Evolutionary conservation across 106 monocot species (phyloP).

Genomic region (Dioscorea alata): DNA sequence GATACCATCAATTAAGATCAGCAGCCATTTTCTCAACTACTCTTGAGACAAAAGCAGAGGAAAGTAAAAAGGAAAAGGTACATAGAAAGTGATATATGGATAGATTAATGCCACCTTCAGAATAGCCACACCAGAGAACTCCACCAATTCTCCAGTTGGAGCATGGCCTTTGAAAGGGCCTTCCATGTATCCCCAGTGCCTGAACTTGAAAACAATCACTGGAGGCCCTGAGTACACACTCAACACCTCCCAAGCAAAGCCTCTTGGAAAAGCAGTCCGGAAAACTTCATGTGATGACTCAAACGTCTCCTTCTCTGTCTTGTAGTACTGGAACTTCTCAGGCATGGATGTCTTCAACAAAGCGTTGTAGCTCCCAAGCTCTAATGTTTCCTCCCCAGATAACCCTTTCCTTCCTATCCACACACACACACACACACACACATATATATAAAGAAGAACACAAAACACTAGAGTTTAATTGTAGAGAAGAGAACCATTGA

Average conservation of each 20-base stretch:
- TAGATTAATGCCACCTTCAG: slow-evolving; percentile 37
- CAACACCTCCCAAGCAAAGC: slow-evolving; percentile 78
- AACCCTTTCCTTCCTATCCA: slow-evolving; percentile 26
- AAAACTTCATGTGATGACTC: slow-evolving; percentile 70
- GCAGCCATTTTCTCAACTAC: too few relatives aligned
- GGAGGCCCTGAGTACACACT: slow-evolving; percentile 59
- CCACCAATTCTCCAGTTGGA: slow-evolving; percentile 53
- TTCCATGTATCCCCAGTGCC: slow-evolving; percentile 79
- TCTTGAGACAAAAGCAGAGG: too few relatives aligned
- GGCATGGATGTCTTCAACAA: slow-evolving; percentile 55
- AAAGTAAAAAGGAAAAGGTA: not conserved
- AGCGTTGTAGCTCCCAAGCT: slow-evolving; percentile 71
- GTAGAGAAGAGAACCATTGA: slow-evolving; percentile 28
- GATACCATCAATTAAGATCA: too few relatives aligned
- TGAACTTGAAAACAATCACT: slow-evolving; percentile 59
- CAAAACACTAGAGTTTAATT: too few relatives aligned
- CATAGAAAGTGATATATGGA: not conserved
- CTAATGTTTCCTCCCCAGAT: slow-evolving; percentile 60
- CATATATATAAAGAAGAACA: too few relatives aligned
- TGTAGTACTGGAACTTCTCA: slow-evolving; percentile 32
- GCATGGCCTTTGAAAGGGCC: slow-evolving; percentile 59
- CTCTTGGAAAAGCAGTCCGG: slow-evolving; percentile 47
- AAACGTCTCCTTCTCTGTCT: slow-evolving; percentile 45
- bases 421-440: not conserved
- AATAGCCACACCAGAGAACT: slow-evolving; percentile 61